Evolutionary conservation across 2,329 filamentous ascomycete species (phyloP), one percentile per base, ranked within the genome.

Genomic region (Stemphylium lycopersici): DNA sequence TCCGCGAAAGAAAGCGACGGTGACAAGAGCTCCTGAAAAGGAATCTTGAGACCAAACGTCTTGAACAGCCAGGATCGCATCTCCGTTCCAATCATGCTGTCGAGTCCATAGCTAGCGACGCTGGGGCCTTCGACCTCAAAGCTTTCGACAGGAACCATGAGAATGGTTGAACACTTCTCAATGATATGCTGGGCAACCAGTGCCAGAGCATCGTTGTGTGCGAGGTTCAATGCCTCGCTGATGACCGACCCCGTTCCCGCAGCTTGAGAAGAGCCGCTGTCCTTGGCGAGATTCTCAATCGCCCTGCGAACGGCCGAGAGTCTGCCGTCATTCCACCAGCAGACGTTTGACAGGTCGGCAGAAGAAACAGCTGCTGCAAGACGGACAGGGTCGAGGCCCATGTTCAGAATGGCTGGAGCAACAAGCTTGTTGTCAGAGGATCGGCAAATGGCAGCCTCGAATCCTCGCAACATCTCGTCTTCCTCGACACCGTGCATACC

Each of bases 71-170:
- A 60, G n/a, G 43, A 58, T 12, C 57, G 33, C 33, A 60, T 22
- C 33, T 58, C 54, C 2, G 57, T 47, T 11, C 40, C 39, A 50
- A 60, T 52, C 50, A 60, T 60, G 34, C 57, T 60, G 22, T 60
- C 57, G 8, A 60, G 32, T 3, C 57, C 54, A 36, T 57, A 58
- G 16, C 40, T 52, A 7, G 45, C 53, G 6, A 56, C 43, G 15
- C 24, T 7, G 15, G 3, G 13, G 2, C 3, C 41, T 3, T 43
- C 41, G 26, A 4, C 6, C 41, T 43, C 41, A 12, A 34, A 34
- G 12, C 6, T n/a, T n/a, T 5, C 12, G 15, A n/a, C 12, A 12
- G 13, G 12, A 6, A 34, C 12, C 12, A 34, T n/a, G 4, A 34
- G 12, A 6, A 34, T 12, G 12, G 12, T 12, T 6, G 10, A 12